phyloP scores from a whole-genome alignment of 306 rosid species.

The Sicyos edulis region DNA sequence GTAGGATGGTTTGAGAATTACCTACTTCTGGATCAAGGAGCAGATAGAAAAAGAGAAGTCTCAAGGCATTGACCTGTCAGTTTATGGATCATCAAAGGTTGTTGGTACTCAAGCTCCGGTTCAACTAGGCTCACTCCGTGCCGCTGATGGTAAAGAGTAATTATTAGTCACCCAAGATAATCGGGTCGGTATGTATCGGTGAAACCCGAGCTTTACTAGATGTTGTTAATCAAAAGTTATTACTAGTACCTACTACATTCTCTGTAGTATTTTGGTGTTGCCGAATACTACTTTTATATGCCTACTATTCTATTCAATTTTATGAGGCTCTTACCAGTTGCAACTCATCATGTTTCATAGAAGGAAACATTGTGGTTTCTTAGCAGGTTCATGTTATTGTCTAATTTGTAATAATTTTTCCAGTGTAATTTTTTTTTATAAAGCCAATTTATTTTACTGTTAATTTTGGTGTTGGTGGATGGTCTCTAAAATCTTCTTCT shows the following conservation, averaged over 20 bases:
- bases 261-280: not conserved
- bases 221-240: not conserved
- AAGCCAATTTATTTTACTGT: too few relatives aligned
- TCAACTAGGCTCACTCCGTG: constrained; percentile 90
- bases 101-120: constrained; percentile 96
- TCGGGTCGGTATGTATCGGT: not conserved
- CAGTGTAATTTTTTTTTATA: too few relatives aligned
- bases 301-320: not conserved
- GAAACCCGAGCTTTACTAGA: not conserved
- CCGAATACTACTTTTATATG: not conserved
- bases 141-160: constrained; percentile 88
- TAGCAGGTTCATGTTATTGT: not conserved
- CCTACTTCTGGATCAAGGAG: constrained; percentile 96
- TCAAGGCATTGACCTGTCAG: constrained; percentile 55
- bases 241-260: not conserved
- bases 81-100: constrained; percentile 86
- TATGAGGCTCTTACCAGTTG: not conserved
- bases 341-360: too few relatives aligned
- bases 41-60: constrained; percentile 94
- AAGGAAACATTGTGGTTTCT: not conserved
- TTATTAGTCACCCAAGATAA: constrained; percentile 5
- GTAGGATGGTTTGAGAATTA: constrained; percentile 89
- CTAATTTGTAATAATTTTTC: not conserved
- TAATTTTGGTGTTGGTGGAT: too few relatives aligned
- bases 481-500: not conserved